phyloP scores from a whole-genome alignment of 371 early-diverging fungal species.

The Lichtheimia corymbifera region DNA sequence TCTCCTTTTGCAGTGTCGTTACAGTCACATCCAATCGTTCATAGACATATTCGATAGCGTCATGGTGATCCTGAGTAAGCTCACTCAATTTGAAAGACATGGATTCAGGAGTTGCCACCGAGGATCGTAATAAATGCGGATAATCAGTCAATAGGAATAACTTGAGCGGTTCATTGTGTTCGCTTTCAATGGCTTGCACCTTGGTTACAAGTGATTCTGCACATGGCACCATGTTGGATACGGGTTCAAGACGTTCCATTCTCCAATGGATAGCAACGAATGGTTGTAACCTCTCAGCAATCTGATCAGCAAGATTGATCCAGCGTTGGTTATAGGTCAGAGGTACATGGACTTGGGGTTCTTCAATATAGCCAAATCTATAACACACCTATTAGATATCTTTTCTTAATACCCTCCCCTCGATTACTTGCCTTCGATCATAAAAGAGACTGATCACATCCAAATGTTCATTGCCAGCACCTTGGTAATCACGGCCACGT shows the following conservation, averaged over 20 bases:
- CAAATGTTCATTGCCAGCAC: constrained; percentile 6
- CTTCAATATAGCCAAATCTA: constrained; percentile 40
- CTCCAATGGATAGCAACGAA: constrained; percentile 56
- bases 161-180: constrained; percentile 11
- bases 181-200: constrained; percentile 16
- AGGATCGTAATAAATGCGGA: constrained; percentile 39
- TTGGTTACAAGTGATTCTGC: constrained; percentile 34
- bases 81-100: constrained; percentile 35
- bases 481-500: constrained; percentile 23
- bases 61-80: constrained; percentile 36
- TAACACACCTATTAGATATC: neutral
- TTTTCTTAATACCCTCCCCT: neutral
- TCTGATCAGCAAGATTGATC: constrained; percentile 32
- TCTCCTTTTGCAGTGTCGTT: constrained; percentile 20
- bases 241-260: constrained; percentile 50
- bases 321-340: constrained; percentile 35
- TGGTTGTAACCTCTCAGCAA: constrained; percentile 35
- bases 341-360: constrained; percentile 27
- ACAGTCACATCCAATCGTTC: constrained; percentile 32
- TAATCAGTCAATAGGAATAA: constrained; percentile 50
- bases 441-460: constrained; percentile 48
- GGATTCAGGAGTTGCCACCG: constrained; percentile 40
- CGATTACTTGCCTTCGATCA: constrained; percentile 28
- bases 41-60: constrained; percentile 39
- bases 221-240: constrained; percentile 41